Evolutionary conservation across 1,284 basidiomycete species (phyloP).

Genomic region (Ceratobasidium sp.): DNA sequence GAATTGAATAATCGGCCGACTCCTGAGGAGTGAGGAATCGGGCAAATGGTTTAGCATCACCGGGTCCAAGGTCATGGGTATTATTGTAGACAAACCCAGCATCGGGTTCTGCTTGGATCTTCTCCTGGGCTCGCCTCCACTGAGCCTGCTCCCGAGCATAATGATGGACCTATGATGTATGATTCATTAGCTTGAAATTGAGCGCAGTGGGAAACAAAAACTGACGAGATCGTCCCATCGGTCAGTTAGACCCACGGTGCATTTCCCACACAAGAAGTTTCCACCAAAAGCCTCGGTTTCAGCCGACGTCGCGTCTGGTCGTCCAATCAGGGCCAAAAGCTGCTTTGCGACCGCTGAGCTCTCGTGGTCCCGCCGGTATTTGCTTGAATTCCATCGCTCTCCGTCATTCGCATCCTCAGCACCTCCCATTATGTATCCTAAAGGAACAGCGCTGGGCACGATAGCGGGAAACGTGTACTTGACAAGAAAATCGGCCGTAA

Average conservation of each 20-base stretch:
- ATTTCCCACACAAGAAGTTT: constrained; percentile 1
- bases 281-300: constrained; percentile 2
- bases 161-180: not conserved
- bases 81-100: not conserved
- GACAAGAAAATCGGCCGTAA: not conserved
- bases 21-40: not conserved
- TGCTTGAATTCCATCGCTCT: constrained; percentile 2
- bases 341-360: not conserved
- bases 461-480: not conserved
- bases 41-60: not conserved
- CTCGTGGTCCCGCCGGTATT: not conserved
- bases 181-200: not conserved
- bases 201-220: no score
- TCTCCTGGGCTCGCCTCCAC: not conserved
- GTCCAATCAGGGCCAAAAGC: constrained; percentile 4
- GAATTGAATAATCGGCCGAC: not conserved
- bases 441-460: not conserved
- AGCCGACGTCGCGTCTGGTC: not conserved
- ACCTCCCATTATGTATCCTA: not conserved
- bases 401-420: not conserved
- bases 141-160: not conserved
- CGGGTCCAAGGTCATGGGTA: not conserved
- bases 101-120: not conserved
- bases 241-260: not conserved
- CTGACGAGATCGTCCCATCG: not conserved